Conservation (phyloP, 495 filamentous ascomycete genomes). For the Xylaria acuta region DNA sequence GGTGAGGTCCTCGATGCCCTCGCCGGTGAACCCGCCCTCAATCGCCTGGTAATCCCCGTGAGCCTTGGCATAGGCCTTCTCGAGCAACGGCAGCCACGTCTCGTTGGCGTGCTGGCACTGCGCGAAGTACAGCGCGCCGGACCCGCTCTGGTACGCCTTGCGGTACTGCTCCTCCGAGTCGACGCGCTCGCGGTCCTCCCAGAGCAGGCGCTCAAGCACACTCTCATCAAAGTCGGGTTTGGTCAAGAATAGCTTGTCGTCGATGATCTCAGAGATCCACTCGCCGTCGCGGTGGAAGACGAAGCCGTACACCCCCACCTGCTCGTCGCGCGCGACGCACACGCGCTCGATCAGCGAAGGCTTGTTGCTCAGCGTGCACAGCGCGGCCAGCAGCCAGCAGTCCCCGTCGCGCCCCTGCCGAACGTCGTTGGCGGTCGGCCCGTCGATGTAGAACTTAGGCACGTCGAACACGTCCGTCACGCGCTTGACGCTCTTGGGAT, state of each 20-base stretch:
- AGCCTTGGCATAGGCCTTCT: constrained; percentile 96
- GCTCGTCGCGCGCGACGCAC: constrained; percentile 81
- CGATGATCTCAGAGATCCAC: constrained; percentile 90
- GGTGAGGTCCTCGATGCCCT: constrained; percentile 92
- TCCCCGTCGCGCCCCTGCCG: constrained; percentile 82
- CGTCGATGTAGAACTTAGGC: constrained; percentile 85
- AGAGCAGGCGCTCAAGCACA: constrained; percentile 68
- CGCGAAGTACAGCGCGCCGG: constrained; percentile 82
- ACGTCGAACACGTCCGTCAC: constrained; percentile 86
- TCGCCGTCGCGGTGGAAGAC: constrained; percentile 93
- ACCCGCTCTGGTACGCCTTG: constrained; percentile 72
- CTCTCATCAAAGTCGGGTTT: constrained; percentile 83
- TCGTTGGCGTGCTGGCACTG: constrained; percentile 86
- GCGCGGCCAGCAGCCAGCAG: constrained; percentile 89
- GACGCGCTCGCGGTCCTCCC: constrained; percentile 72
- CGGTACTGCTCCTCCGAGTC: constrained; percentile 82
- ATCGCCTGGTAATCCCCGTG: constrained; percentile 87
- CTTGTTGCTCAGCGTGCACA: constrained; percentile 85
- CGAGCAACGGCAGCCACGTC: constrained; percentile 92
- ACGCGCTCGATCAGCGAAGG: constrained; percentile 77
- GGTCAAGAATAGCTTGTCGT: constrained; percentile 78
- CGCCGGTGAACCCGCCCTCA: constrained; percentile 84
- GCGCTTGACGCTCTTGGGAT: constrained; percentile 69
- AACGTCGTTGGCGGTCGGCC: constrained; percentile 81
- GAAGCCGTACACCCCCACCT: constrained; percentile 91